Conservation (phyloP, 192 early-diverging fungal species). For the Mortierella hygrophila region DNA sequence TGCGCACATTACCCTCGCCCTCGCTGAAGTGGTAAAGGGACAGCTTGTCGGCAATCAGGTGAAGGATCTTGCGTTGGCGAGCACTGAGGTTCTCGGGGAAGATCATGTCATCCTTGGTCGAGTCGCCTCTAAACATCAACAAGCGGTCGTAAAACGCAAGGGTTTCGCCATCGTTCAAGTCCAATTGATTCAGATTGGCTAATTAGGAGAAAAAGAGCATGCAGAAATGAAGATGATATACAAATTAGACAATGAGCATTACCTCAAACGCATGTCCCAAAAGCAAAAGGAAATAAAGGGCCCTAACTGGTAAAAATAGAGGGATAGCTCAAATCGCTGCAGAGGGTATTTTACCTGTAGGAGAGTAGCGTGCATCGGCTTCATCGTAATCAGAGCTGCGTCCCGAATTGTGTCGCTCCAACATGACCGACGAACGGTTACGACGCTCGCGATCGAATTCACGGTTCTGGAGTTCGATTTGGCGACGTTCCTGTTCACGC, state of each 20-base stretch:
- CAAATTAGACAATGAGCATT: slow-evolving; percentile 4
- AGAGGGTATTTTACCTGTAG: slow-evolving; percentile 1
- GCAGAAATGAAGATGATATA: slow-evolving; percentile 3
- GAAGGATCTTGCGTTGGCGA: slow-evolving; percentile 71
- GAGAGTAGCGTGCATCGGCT: slow-evolving; percentile 17
- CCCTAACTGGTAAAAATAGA: background rate
- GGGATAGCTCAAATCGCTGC: background rate
- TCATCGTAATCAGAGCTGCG: slow-evolving; percentile 39
- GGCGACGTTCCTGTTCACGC: slow-evolving; percentile 32
- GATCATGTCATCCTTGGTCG: slow-evolving; percentile 74
- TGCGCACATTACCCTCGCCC: slow-evolving; percentile 63
- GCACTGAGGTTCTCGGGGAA: slow-evolving; percentile 72
- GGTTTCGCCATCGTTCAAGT: slow-evolving; percentile 79
- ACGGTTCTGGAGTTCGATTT: slow-evolving; percentile 37
- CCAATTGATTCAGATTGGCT: slow-evolving; percentile 59
- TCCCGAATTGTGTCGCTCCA: slow-evolving; percentile 45
- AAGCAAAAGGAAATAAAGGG: background rate
- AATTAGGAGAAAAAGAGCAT: slow-evolving; percentile 4
- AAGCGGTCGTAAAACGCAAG: slow-evolving; percentile 78
- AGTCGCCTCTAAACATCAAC: slow-evolving; percentile 78
- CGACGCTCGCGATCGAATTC: slow-evolving; percentile 38
- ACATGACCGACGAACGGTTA: slow-evolving; percentile 43
- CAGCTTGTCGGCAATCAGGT: slow-evolving; percentile 82
- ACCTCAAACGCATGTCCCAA: background rate
- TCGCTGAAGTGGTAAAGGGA: slow-evolving; percentile 68